phyloP scores from a whole-genome alignment of 1,284 basidiomycete species.

The Ceratobasidium sp. region DNA sequence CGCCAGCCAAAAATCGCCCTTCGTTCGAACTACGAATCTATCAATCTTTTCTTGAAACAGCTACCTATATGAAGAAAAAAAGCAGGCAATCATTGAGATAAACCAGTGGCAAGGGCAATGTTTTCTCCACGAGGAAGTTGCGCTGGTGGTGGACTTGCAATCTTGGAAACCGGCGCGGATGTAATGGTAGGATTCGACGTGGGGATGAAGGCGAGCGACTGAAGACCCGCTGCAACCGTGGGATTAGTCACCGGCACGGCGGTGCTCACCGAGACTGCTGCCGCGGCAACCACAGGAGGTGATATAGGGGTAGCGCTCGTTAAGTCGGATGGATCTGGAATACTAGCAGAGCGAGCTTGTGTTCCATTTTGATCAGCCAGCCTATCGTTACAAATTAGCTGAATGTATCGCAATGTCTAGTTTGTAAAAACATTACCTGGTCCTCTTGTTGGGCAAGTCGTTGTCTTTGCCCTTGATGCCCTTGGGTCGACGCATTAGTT shows the following conservation, averaged over 20 bases:
- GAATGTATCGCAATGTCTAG: neutral
- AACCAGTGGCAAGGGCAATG: slow-evolving; percentile 23
- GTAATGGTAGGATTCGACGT: slow-evolving; percentile 41
- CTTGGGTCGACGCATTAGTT: slow-evolving; percentile 27
- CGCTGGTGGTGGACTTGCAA: slow-evolving; percentile 13
- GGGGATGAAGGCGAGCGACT: slow-evolving; percentile 40
- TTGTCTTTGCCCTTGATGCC: slow-evolving; percentile 43
- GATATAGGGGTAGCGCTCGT: slow-evolving; percentile 5
- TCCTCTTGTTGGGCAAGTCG: slow-evolving; percentile 45
- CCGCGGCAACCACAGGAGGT: slow-evolving; percentile 29
- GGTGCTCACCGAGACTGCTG: slow-evolving; percentile 44
- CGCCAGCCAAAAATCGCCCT: slow-evolving; percentile 32
- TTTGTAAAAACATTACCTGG: slow-evolving; percentile 24
- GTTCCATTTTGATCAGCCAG: slow-evolving; percentile 25
- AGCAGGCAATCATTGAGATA: slow-evolving; percentile 8
- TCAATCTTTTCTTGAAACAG: neutral
- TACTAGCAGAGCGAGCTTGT: slow-evolving; percentile 9
- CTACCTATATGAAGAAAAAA: slow-evolving; percentile 17
- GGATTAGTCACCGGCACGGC: slow-evolving; percentile 44
- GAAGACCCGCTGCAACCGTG: slow-evolving; percentile 44
- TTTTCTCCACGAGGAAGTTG: slow-evolving; percentile 38
- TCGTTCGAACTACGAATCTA: slow-evolving; percentile 17
- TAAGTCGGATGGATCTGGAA: neutral
- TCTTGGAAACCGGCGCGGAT: slow-evolving; percentile 4
- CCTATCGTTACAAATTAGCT: neutral